Evolutionary conservation across 2,329 filamentous ascomycete genomes (phyloP), one percentile per base, ranked within the genome.

Genomic region (Pseudogymnoascus sp.): DNA sequence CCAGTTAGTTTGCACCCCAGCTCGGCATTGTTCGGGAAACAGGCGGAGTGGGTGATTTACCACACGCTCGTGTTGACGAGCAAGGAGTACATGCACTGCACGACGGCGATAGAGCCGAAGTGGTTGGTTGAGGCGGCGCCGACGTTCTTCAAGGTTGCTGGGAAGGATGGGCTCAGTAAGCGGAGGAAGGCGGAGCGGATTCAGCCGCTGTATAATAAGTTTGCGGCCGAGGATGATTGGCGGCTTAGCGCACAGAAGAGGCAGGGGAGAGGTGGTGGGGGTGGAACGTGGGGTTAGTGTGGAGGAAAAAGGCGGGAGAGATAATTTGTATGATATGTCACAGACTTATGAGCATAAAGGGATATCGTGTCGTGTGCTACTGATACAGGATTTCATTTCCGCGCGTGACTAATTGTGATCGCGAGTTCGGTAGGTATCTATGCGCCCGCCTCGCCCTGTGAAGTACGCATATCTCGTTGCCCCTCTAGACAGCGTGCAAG

Each of bases 11-110:
- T 99, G 76, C 95, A 99, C 76, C 94, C 94, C 0, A 89, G 85
- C 65, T 95, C 90, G 7, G 90, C 93, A 8, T 79, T 99, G 12
- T 99, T 97, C 71, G 94, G 94, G 61, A 97, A 97, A 76, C 90
- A 93, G 64, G 89, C 92, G 0, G 94, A 99, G 76, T 95, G 95
- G 81, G 94, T 97, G 35, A 90, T 99, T 62, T 99, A 96, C 73
- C 88, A 97, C 72, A 88, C 86, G 61, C 80, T 99, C 19, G 91
- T 97, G 6, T 82, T 97, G 69, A 99, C 94, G 23, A 95, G 90
- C 23, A 93, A 96, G 78, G 94, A 99, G 77, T 99, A 97, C 76
- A 97, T 99, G 94, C 92, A 96, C 71, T 90, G 85, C 72, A 94
- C 92, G 12, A 96, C 91, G 3, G 84, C 84, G 3, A 97, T 99